Evolutionary conservation across 768 basidiomycete genomes (phyloP).

Genomic region (Suillus subluteus): DNA sequence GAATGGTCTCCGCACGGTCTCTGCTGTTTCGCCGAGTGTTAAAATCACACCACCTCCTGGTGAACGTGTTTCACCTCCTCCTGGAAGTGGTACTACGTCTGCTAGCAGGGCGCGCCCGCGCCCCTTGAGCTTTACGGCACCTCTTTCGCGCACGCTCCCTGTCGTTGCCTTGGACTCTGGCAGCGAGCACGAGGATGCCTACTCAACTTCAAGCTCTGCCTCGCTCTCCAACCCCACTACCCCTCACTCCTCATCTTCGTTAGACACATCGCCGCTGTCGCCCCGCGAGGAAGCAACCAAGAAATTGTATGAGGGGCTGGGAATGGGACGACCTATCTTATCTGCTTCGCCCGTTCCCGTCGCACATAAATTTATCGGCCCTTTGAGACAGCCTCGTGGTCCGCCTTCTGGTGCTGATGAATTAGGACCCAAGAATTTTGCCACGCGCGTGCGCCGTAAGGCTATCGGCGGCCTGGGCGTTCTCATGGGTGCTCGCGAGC

Average conservation of each 20-base stretch:
- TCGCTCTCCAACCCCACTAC: conserved; percentile 77
- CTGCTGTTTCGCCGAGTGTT: conserved; percentile 59
- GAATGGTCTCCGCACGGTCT: conserved; percentile 61
- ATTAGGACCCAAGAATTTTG: conserved; percentile 87
- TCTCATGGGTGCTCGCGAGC: conserved; percentile 81
- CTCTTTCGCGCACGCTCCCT: conserved; percentile 48
- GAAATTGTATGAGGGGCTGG: conserved; percentile 87
- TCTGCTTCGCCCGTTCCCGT: conserved; percentile 23
- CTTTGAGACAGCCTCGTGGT: conserved; percentile 84
- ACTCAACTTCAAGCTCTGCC: conserved; percentile 61
- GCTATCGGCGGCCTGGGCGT: conserved; percentile 81
- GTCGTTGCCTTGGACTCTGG: conserved; percentile 60
- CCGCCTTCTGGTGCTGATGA: conserved; percentile 88
- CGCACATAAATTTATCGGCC: conserved; percentile 44
- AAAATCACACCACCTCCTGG: conserved; percentile 74
- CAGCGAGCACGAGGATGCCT: conserved; percentile 56
- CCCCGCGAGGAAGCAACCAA: conserved; percentile 86
- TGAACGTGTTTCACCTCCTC: conserved; percentile 61
- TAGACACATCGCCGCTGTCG: conserved; percentile 60
- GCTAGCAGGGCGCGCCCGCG: conserved; percentile 56
- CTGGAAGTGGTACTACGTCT: conserved; percentile 22
- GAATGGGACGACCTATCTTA: conserved; percentile 74
- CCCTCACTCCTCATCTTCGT: conserved; percentile 69
- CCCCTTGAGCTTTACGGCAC: conserved; percentile 63
- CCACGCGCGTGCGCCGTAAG: conserved; percentile 80